Evolutionary conservation across 75 land plant species (phyloP).

Genomic region (Sequoia sempervirens): DNA sequence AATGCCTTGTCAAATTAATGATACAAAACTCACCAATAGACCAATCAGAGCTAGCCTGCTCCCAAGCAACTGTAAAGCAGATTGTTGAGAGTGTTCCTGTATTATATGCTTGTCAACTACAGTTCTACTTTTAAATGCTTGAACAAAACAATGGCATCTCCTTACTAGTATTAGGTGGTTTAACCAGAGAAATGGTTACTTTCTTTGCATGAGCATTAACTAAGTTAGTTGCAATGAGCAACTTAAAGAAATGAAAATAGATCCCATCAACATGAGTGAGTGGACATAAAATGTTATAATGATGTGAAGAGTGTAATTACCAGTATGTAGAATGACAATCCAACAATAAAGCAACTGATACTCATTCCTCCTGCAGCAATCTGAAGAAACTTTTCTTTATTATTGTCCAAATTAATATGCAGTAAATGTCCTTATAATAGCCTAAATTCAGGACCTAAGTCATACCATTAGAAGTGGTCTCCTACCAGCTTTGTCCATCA

Average conservation of each 20-base stretch:
- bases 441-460: neutral
- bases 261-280: neutral
- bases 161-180: neutral
- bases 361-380: slow-evolving; percentile 1
- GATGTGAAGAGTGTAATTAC: neutral
- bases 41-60: neutral
- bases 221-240: neutral
- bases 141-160: neutral
- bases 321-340: neutral
- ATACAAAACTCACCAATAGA: slow-evolving; percentile 7
- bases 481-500: slow-evolving; percentile 70
- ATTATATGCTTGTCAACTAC: neutral
- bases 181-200: neutral
- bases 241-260: neutral
- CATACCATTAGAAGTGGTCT: slow-evolving; percentile 59
- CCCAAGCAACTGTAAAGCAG: neutral
- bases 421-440: neutral
- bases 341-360: neutral
- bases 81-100: neutral
- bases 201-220: neutral
- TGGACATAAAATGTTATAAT: neutral
- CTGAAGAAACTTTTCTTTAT: neutral
- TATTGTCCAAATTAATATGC: neutral
- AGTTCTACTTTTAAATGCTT: neutral
- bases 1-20: neutral